A percentile compares a stretch with the other conserved stretches of the same genome.
These are phyloP conservation scores for Fusarium armeniacum DNA, from an alignment of 2,329 filamentous ascomycete genomes.

Conservation along the genomic window DNA sequence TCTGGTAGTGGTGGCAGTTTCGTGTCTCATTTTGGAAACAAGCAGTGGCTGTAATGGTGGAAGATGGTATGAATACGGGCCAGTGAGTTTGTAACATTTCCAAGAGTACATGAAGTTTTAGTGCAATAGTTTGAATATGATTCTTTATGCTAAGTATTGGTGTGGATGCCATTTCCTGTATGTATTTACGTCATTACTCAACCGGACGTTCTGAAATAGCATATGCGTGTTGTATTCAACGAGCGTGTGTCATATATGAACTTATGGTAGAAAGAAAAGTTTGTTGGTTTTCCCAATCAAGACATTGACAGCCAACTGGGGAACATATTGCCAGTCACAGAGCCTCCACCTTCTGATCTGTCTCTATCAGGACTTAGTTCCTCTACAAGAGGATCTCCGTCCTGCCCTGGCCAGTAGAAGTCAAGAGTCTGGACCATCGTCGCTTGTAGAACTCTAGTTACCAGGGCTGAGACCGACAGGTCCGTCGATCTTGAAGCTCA, in stretches of 20 bases:
- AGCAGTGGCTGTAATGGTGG: slow-evolving; percentile 62
- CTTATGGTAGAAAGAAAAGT: background rate
- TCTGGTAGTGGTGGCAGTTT: slow-evolving; percentile 64
- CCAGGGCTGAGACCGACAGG: slow-evolving; percentile 15
- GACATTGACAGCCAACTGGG: no score
- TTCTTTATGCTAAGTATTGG: background rate
- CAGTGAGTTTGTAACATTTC: background rate
- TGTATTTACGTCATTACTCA: background rate
- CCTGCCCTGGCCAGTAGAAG: no score
- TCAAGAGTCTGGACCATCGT: no score
- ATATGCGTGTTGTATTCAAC: background rate
- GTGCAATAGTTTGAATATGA: background rate
- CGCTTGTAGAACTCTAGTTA: background rate
- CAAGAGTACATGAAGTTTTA: background rate
- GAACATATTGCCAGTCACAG: background rate
- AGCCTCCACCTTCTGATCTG: background rate
- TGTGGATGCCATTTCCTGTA: fast-evolving
- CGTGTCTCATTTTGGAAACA: slow-evolving; percentile 67
- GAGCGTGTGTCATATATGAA: background rate
- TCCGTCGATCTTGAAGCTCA: slow-evolving; percentile 29
- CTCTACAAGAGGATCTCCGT: background rate
- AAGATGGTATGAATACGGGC: no score
- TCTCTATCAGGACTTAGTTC: background rate
- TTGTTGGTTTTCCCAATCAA: background rate
- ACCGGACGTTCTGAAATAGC: background rate